These are phyloP conservation scores for Calonectria hawksworthii DNA, from an alignment of 2,329 filamentous ascomycete genomes.

Conservation along the genomic window DNA sequence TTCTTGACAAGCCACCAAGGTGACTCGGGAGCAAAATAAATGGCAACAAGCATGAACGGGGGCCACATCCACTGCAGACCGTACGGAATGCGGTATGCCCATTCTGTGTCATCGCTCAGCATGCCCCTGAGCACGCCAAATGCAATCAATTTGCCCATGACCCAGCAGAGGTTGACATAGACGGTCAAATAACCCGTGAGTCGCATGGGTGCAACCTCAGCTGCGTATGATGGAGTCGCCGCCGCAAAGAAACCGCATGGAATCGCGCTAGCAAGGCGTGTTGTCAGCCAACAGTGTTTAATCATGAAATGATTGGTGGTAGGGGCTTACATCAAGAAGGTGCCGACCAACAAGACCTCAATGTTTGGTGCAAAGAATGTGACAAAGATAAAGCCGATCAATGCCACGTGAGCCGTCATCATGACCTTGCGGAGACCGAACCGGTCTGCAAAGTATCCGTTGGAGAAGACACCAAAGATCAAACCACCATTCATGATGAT, in stretches of 20 bases:
- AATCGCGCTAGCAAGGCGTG: conserved; percentile 40
- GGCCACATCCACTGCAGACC: conserved; percentile 24
- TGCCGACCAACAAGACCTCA: conserved; percentile 18
- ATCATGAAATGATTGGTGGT: no score
- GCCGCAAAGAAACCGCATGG: conserved; percentile 23
- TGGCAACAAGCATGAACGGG: neutral
- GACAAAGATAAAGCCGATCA: conserved; percentile 42
- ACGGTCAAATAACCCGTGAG: conserved; percentile 43
- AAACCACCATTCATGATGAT: conserved; percentile 30
- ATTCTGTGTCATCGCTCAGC: conserved; percentile 27
- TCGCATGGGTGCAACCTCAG: conserved; percentile 16
- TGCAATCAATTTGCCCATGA: conserved; percentile 52
- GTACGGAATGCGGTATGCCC: conserved; percentile 20
- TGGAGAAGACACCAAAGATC: conserved; percentile 35
- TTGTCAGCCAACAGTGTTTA: neutral
- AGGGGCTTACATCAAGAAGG: neutral
- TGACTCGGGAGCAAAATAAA: conserved; percentile 9
- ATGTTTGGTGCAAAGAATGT: conserved; percentile 38
- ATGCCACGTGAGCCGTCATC: conserved; percentile 57
- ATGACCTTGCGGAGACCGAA: conserved; percentile 62
- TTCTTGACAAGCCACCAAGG: conserved; percentile 18
- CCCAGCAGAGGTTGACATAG: conserved; percentile 50
- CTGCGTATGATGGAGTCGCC: conserved; percentile 20
- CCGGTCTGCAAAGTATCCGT: conserved; percentile 33
- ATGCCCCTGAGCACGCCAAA: conserved; percentile 51